Evolutionary conservation across 2,329 filamentous ascomycete genomes (phyloP).

Genomic region (Onygenales sp.): DNA sequence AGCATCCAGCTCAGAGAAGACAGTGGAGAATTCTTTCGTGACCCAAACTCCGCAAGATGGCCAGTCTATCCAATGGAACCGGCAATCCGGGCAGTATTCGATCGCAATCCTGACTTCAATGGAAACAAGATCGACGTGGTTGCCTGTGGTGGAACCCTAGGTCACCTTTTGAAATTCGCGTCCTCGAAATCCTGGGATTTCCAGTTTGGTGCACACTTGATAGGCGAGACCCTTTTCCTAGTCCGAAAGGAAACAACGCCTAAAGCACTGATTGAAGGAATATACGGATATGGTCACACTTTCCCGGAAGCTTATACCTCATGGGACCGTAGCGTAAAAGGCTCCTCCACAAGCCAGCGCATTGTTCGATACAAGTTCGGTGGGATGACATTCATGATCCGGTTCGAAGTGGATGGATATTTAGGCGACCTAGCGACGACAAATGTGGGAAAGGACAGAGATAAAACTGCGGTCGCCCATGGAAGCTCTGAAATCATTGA

Average conservation of each 20-base stretch:
- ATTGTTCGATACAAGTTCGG: slow-evolving; percentile 51
- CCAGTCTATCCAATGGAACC: slow-evolving; percentile 36
- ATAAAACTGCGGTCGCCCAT: neutral
- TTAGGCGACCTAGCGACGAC: slow-evolving; percentile 24
- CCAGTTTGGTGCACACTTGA: slow-evolving; percentile 35
- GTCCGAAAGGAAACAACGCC: slow-evolving; percentile 53
- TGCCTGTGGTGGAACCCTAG: slow-evolving; percentile 52
- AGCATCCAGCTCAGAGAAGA: slow-evolving; percentile 33
- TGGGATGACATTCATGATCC: slow-evolving; percentile 42
- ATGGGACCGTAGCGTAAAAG: slow-evolving; percentile 47
- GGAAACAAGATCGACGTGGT: slow-evolving; percentile 43
- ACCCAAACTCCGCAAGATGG: slow-evolving; percentile 30
- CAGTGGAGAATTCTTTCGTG: slow-evolving; percentile 35
- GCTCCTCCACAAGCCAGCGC: slow-evolving; percentile 54
- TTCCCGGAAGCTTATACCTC: slow-evolving; percentile 59
- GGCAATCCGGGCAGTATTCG: slow-evolving; percentile 34
- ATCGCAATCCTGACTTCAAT: slow-evolving; percentile 26
- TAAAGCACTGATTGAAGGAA: slow-evolving; percentile 44
- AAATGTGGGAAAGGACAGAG: neutral
- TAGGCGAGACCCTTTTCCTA: slow-evolving; percentile 53
- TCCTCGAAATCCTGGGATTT: slow-evolving; percentile 1
- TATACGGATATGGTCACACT: slow-evolving; percentile 54
- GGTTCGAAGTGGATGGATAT: slow-evolving; percentile 54
- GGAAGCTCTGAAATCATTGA: neutral
- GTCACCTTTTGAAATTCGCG: slow-evolving; percentile 42